phyloP scores from a whole-genome alignment of 2,329 filamentous ascomycete genomes.

The Teratosphaeria zuluensis region DNA sequence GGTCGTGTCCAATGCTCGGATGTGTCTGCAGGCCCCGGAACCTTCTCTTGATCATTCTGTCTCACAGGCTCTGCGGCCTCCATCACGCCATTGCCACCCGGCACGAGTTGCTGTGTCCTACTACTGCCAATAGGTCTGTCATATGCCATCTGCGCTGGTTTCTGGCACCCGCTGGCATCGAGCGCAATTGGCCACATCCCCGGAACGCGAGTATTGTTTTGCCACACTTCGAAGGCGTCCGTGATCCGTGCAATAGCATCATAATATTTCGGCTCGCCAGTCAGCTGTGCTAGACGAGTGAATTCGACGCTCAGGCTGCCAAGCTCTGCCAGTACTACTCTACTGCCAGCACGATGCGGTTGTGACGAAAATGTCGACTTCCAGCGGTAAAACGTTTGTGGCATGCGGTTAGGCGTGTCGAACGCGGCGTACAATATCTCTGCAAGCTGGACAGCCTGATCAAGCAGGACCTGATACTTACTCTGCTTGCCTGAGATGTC shows the following conservation, averaged over 20 bases:
- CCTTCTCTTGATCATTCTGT: background rate
- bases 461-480: slow-evolving; percentile 57
- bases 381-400: slow-evolving; percentile 71
- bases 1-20: background rate
- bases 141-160: slow-evolving; percentile 14
- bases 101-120: too few species aligned
- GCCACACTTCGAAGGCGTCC: slow-evolving; percentile 64
- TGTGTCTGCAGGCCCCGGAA: background rate
- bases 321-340: slow-evolving; percentile 56
- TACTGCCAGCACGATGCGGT: slow-evolving; percentile 50
- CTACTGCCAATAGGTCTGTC: too few species aligned
- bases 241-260: slow-evolving; percentile 83
- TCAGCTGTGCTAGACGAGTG: slow-evolving; percentile 78
- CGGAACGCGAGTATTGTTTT: slow-evolving; percentile 59
- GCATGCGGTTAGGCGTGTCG: slow-evolving; percentile 91
- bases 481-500: slow-evolving; percentile 60
- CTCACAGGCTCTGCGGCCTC: background rate
- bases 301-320: slow-evolving; percentile 81
- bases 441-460: slow-evolving; percentile 69
- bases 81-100: background rate
- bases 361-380: slow-evolving; percentile 54
- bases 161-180: slow-evolving; percentile 71
- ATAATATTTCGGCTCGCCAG: slow-evolving; percentile 72
- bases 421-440: slow-evolving; percentile 75
- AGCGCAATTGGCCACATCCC: slow-evolving; percentile 73